Evolutionary conservation across 1,139 yeast species (phyloP), one percentile per base, ranked within the genome.

Genomic region (Meyerozyma elateridarum): DNA sequence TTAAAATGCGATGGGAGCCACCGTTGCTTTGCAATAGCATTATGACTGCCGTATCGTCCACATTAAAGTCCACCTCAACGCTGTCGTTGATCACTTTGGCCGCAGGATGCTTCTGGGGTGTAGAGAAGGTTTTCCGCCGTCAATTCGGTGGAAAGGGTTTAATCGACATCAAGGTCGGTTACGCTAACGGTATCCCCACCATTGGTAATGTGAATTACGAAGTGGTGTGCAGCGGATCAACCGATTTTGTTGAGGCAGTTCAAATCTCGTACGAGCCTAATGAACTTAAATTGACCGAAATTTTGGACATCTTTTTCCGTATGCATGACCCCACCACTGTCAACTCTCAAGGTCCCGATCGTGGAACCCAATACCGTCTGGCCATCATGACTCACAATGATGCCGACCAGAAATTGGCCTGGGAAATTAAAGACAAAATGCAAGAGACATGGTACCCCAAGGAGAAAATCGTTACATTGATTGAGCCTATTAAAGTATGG

Each of bases 61-160:
- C 66, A 2, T 42, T 68, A 27, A 54, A 50, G 32, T 56, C 60
- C 9, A 59, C 70, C 2, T 28, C 62, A 5, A 53, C 67, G 4
- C 51, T 81, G 31, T 67, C 72, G 44, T 45, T 79, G 22, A 54
- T 79, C 34, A 81, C 88, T 0, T 55, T 82, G 15, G 89, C 85
- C 1, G 88, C 84, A 2, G 93, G 93, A 3, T 89, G 98, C 53
- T 91, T 88, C 67, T 89, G 97, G 97, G 96, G 96, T 13, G 87
- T 84, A 8, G 97, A 91, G 51, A 82, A 83, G 47, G 78, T 89
- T 24, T 88, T 76, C 61, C 64, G 80, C 40, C 83, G 83, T 51
- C 72, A 83, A 41, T 83, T 77, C 44, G 49, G 50, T 5, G 69
- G 60, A 35, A 78, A 75, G 50, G 89, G 89, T 2, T 57, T 89